Evolutionary conservation across 2,329 filamentous ascomycete genomes (phyloP).

Genomic region (Penicillium sp.): DNA sequence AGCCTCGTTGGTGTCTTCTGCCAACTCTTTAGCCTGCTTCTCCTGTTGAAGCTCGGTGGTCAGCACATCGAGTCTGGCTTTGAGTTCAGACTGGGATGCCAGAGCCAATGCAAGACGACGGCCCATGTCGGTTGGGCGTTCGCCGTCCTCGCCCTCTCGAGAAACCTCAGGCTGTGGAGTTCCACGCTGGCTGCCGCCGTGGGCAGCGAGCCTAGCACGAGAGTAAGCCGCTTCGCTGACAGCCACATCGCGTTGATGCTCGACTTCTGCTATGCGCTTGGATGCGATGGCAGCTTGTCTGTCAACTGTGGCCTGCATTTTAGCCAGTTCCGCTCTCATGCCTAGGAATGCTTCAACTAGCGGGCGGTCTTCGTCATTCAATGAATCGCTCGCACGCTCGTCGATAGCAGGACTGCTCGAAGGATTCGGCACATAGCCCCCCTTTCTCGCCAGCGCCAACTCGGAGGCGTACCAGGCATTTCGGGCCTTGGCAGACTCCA

Average conservation of each 20-base stretch:
- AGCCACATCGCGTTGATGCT: slow-evolving; percentile 92
- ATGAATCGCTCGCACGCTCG: slow-evolving; percentile 71
- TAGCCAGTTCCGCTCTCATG: slow-evolving; percentile 85
- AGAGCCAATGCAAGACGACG: slow-evolving; percentile 81
- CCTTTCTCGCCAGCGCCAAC: slow-evolving; percentile 84
- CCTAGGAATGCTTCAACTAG: slow-evolving; percentile 87
- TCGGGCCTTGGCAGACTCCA: slow-evolving; percentile 78
- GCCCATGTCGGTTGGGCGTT: slow-evolving; percentile 72
- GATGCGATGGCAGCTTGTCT: slow-evolving; percentile 83
- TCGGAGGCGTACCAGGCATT: slow-evolving; percentile 99
- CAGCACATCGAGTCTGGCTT: slow-evolving; percentile 69
- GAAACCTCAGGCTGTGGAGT: slow-evolving; percentile 53
- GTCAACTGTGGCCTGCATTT: slow-evolving; percentile 87
- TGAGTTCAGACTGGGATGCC: slow-evolving; percentile 76
- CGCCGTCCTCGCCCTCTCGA: slow-evolving; percentile 61
- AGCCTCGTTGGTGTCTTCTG: slow-evolving; percentile 82
- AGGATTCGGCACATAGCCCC: slow-evolving; percentile 76
- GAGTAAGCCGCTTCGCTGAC: slow-evolving; percentile 93
- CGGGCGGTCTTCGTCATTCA: slow-evolving; percentile 89
- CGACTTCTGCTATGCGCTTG: slow-evolving; percentile 87
- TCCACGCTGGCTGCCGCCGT: slow-evolving; percentile 66
- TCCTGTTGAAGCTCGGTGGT: slow-evolving; percentile 76
- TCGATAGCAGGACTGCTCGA: slow-evolving; percentile 74
- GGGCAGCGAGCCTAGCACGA: slow-evolving; percentile 86
- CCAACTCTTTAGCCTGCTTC: slow-evolving; percentile 74